phyloP scores from a whole-genome alignment of 371 early-diverging fungal genomes.

The Dinochytrium kinnereticum region DNA sequence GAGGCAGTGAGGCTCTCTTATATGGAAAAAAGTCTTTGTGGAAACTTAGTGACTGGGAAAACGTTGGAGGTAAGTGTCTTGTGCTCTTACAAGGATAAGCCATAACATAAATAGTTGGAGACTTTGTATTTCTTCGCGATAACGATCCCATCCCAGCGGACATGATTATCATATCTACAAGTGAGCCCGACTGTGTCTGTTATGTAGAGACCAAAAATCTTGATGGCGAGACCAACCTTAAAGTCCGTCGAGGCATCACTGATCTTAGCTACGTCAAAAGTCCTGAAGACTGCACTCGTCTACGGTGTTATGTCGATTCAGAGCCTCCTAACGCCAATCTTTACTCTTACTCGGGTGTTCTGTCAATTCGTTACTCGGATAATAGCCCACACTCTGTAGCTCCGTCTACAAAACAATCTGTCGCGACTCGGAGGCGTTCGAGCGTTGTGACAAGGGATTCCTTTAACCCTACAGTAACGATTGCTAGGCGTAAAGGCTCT shows the following conservation, averaged over 20 bases:
- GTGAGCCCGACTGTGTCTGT: constrained; percentile 57
- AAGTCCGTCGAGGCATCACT: constrained; percentile 50
- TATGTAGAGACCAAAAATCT: constrained; percentile 72
- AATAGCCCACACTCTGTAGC: too few species aligned
- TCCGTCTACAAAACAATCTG: not conserved
- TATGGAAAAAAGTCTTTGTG: constrained; percentile 29
- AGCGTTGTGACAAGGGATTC: not conserved
- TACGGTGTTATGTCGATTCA: constrained; percentile 42
- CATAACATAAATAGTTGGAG: constrained; percentile 53
- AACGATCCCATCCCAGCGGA: constrained; percentile 77
- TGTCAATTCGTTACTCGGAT: constrained; percentile 18
- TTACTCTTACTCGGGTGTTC: constrained; percentile 50
- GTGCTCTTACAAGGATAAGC: not conserved
- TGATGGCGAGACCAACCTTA: constrained; percentile 68
- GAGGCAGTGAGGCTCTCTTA: not conserved
- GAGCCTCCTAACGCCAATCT: constrained; percentile 54
- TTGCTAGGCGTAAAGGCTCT: not conserved
- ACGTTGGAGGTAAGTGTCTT: constrained; percentile 27
- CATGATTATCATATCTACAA: constrained; percentile 56
- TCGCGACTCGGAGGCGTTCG: not conserved
- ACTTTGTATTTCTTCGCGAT: constrained; percentile 65
- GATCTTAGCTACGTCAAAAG: constrained; percentile 42
- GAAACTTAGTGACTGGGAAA: constrained; percentile 49
- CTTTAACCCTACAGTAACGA: not conserved
- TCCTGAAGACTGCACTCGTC: constrained; percentile 41